Evolutionary conservation across 2,329 filamentous ascomycete genomes (phyloP).

Genomic region (Aspergillus neotritici): DNA sequence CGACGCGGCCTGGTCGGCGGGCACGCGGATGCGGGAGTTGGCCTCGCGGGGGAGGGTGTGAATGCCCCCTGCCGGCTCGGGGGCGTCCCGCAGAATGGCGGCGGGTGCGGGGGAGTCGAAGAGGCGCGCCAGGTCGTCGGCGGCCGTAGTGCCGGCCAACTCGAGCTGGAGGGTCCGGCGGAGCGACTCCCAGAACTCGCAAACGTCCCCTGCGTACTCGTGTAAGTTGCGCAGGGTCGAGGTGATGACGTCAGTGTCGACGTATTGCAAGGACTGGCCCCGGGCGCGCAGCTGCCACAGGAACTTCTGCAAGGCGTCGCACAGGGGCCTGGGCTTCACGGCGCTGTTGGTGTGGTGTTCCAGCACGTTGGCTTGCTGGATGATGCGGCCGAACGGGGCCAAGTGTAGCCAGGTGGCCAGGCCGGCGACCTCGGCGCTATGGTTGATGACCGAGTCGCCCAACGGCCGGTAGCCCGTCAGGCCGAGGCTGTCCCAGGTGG

Average conservation of each 20-base stretch:
- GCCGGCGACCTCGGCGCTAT: conserved; percentile 48
- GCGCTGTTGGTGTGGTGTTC: conserved; percentile 44
- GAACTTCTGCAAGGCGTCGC: conserved; percentile 48
- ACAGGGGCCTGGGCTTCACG: conserved; percentile 46
- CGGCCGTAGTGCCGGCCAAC: conserved; percentile 41
- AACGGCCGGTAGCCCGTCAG: conserved; percentile 54
- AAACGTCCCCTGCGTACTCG: conserved; percentile 48
- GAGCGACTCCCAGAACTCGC: conserved; percentile 52
- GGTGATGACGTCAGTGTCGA: conserved; percentile 40
- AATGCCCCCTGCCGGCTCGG: conserved; percentile 24
- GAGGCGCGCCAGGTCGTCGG: conserved; percentile 39
- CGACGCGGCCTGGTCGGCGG: conserved; percentile 34
- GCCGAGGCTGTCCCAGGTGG: conserved; percentile 51
- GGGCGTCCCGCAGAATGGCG: conserved; percentile 1
- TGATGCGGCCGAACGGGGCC: conserved; percentile 52
- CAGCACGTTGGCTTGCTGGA: conserved; percentile 47
- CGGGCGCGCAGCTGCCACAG: conserved; percentile 47
- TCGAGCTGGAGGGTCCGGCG: conserved; percentile 50
- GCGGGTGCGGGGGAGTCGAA: conserved; percentile 40
- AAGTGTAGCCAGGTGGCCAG: conserved; percentile 56
- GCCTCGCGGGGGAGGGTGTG: conserved; percentile 32
- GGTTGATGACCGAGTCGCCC: conserved; percentile 41
- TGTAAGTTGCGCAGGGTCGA: conserved; percentile 36
- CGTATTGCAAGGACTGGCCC: conserved; percentile 34
- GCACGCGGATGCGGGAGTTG: conserved; percentile 36